Base-by-base conservation (phyloP, 768 basidiomycete genomes). In the Boletus sp. region DNA sequence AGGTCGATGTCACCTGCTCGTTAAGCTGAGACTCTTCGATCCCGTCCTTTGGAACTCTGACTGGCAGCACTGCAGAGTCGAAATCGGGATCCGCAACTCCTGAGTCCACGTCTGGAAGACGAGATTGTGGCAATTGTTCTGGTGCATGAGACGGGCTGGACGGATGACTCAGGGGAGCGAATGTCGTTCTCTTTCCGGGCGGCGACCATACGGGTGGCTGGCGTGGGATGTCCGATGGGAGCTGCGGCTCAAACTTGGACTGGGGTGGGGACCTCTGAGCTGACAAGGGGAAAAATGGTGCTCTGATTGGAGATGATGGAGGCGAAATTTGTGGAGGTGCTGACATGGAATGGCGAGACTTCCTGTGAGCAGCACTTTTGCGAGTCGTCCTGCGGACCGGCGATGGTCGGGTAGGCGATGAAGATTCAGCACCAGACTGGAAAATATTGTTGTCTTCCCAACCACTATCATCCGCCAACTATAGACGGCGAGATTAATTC, bases 371-470 rank as follows among this genome's bases (percentile, higher is more conserved):
- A 57, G 62, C 56, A 66, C 68, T 57, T 59, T 75, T 79, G 59
- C 80, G 75, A 56, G 78, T 67, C 45, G 76, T 60, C 71, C 79
- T 78, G 61, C 77, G 73, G 56, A 73, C 57, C 45, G 85, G 87
- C 6, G 85, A 81, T 36, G 87, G 84, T 17, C 85, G 86, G 10
- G 69, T 71, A 35, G 91, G 90, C 14, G 90, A 92, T 7, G 90
- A 90, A n/a, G 87, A 89, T 64, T 93, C 91, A 5, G 87, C 87
- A n/a, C 90, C 91, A 9, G 90, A 92, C 67, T 94, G 91, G 69
- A 94, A 94, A 30, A 92, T 83, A 60, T 94, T 93, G 66, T 91
- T 92, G 61, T 92, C 91, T 66, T 93, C 91, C 90, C 91, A 93
- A 35, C 89, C 90, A 63, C 90, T 92, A 52, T 90, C 89, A 39